Evolutionary conservation across 441 rosid species (phyloP).

Genomic region (Bruguiera hainesii): DNA sequence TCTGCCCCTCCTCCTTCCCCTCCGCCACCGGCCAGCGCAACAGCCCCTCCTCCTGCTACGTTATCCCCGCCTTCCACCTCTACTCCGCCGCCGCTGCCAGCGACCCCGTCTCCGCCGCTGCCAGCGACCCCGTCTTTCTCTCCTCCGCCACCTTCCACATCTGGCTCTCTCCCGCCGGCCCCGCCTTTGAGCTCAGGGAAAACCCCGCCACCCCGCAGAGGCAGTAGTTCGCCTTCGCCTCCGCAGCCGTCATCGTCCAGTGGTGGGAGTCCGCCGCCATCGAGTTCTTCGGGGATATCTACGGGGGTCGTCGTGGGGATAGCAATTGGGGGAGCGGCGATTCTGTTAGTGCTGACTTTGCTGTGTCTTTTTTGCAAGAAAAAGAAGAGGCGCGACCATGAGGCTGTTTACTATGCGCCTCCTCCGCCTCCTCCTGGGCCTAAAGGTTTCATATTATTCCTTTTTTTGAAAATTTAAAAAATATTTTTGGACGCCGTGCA

Average conservation of each 20-base stretch:
- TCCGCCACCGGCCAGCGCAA: slow-evolving; percentile 14
- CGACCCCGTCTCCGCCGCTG: slow-evolving; percentile 30
- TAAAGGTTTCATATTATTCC: slow-evolving; percentile 38
- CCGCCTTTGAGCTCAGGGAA: slow-evolving; percentile 10
- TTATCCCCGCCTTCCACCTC: slow-evolving; percentile 27
- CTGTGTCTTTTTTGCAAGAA: slow-evolving; percentile 46
- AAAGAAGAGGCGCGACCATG: slow-evolving; percentile 50
- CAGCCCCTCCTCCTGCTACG: slow-evolving; percentile 21
- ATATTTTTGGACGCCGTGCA: background rate
- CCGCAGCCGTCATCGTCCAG: slow-evolving; percentile 24
- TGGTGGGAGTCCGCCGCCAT: slow-evolving; percentile 22
- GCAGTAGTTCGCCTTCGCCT: slow-evolving; percentile 1
- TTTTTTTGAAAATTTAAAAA: background rate
- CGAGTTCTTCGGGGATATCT: slow-evolving; percentile 32
- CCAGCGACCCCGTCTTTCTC: slow-evolving; percentile 19
- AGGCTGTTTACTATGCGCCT: slow-evolving; percentile 49
- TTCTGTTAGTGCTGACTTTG: slow-evolving; percentile 44
- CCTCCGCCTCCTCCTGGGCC: slow-evolving; percentile 65
- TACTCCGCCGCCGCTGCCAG: slow-evolving; percentile 20
- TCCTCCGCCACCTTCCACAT: slow-evolving; percentile 25
- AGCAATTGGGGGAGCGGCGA: slow-evolving; percentile 66
- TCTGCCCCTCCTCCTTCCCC: slow-evolving; percentile 37
- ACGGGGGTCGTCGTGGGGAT: slow-evolving; percentile 69
- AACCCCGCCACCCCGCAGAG: too few relatives aligned
- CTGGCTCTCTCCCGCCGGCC: slow-evolving; percentile 26